Evolutionary conservation across 768 basidiomycete species (phyloP), one percentile per base, ranked within the genome.

Genomic region (Tephrocybe rancida): DNA sequence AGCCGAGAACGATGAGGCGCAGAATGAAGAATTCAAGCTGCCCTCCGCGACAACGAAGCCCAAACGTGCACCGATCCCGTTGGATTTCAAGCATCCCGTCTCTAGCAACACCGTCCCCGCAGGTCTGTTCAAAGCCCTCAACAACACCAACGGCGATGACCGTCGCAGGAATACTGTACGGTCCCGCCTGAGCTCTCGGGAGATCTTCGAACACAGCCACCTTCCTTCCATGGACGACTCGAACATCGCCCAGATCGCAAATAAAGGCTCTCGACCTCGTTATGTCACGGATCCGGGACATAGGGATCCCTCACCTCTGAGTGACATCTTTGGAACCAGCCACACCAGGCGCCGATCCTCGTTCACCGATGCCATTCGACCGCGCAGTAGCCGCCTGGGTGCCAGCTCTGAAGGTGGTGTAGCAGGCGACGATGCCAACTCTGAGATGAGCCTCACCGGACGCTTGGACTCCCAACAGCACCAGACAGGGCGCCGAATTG

Each of bases 121-220:
- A 29, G 90, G 90, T 2, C 64, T 93, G 51, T 94, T 94, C 80
- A 92, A 92, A 71, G 88, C 89, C 10, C 75, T 91, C 45, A 84
- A 80, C 24, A 80, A 72, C 46, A 80, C 72, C 47, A 67, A 63
- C 38, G 73, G 70, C 16, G 89, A 92, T 41, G 88, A 88, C 56
- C 78, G 86, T 39, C 85, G 86, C 2, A 81, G 89, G 51, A 76
- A 83, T 41, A 76, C 75, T 41, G 88, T 90, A n/a, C 86, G 88
- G 43, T 92, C 91, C 19, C 79, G 90, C 32, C 77, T 92, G 52
- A 76, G 82, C 65, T 92, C 90, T 9, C 81, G 82, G 39, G 92
- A 92, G 55, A 77, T 85, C 45, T 87, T 84, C 61, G 89, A 88
- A 5, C 83, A 86, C 58, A 78, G 80, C 32, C 81, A 77, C 5